Evolutionary conservation across 768 basidiomycete genomes (phyloP), one percentile per base, ranked within the genome.

Genomic region (Trametes cingulata): DNA sequence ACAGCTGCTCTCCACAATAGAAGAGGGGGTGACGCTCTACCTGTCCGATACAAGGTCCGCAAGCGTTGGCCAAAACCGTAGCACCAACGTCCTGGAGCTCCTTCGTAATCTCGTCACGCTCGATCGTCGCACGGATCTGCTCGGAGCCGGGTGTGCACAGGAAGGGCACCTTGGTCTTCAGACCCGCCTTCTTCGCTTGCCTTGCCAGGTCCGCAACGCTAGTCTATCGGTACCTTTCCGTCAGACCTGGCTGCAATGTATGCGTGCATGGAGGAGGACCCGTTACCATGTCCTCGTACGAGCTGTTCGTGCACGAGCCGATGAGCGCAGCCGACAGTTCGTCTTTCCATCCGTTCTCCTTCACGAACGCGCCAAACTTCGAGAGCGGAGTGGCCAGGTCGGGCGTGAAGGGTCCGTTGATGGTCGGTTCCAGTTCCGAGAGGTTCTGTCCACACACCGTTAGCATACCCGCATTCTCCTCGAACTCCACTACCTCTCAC

Each of bases 261-360:
- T 51, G 10, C 6, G 29, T 33, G 37, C 43, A 36, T n/a, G 8
- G 56, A 41, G 29, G 10, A 33, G 29, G 29, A 10, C 29, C 57
- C 73, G 22, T n/a, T 61, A 91, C 92, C 93, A 95, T 88, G 70
- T 95, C 93, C 72, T 96, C 93, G 71, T 98, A 99, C 6, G 95
- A 97, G 60, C 95, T 97, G 73, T 99, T 99, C 29, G 97, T 99
- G 74, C 97, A 99, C n/a, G 94, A 97, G 22, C 97, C 97, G 69
- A 99, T 99, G 25, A 99, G 81, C 50, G 82, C 85, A 22, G 95
- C 96, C 12, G 94, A 90, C 52, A 98, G 78, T 72, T 93, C 89
- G 69, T 95, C 92, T 72, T 93, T 94, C 93, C 95, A 98, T 12
- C 90, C 90, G 73, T 93, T 90, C 64, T 88, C 84, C 71, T 85